Conservation (phyloP, 176 grass and related monocot genomes). For the Areca catechu region DNA sequence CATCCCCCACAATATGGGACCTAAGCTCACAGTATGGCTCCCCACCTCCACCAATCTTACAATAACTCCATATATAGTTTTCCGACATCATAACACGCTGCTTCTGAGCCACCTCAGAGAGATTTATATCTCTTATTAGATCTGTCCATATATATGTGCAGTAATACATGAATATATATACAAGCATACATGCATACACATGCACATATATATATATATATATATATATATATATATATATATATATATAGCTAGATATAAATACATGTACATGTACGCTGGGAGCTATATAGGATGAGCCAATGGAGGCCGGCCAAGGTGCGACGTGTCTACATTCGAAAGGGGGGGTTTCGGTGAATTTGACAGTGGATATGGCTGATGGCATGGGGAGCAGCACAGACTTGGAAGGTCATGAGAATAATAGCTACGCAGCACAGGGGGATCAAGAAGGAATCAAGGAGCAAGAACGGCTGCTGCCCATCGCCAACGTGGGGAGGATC, state of each 20-base stretch:
- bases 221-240: background rate
- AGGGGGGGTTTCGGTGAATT: background rate
- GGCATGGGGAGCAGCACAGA: background rate
- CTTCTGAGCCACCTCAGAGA: too few species aligned
- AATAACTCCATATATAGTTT: too few species aligned
- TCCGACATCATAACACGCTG: too few species aligned
- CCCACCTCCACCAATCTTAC: too few species aligned
- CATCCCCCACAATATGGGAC: too few species aligned
- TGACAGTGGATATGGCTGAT: background rate
- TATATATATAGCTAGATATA: too few species aligned
- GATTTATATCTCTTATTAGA: too few species aligned
- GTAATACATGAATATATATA: background rate
- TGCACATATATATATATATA: background rate
- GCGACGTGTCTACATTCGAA: slow-evolving; percentile 1
- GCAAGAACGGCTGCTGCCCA: slow-evolving; percentile 11
- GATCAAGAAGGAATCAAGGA: background rate
- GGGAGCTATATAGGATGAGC: background rate
- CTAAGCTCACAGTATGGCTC: too few species aligned
- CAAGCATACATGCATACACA: background rate
- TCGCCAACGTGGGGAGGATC: slow-evolving; percentile 19
- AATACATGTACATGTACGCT: background rate
- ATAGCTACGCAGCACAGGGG: background rate
- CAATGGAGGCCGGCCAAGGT: background rate
- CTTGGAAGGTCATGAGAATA: background rate
- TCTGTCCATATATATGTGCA: too few species aligned